Base-by-base conservation (phyloP, 2,329 filamentous ascomycete species). In the Phialophora chinensis region DNA sequence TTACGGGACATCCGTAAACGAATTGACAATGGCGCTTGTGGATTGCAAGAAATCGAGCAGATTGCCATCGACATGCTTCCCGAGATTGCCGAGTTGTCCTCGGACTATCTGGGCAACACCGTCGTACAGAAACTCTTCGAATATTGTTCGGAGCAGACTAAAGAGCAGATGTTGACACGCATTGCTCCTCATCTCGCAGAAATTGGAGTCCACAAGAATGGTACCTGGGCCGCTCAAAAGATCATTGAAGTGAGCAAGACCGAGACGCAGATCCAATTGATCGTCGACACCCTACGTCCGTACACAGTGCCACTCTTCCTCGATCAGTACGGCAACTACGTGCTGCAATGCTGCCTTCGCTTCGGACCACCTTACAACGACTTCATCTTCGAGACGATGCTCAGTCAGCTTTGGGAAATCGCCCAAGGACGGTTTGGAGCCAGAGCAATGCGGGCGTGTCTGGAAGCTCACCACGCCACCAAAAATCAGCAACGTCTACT, bases 81-180 rank as follows among this genome's bases (percentile, higher is more conserved):
- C 10, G 95, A 99, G 78, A 95, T 99, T 76, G 92, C 93, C 3
- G 95, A 99, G 79, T 84, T 99, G 27, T 87, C 95, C 2, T 97
- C 94, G 0, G 95, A 99, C 79, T 99, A 99, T 74, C 86, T 99
- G 35, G 95, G 95, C 73, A 99, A 99, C 81, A 99, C 95, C 0
- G 95, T 99, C n/a, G 94, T 99, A 20, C 95, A 99, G 81, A 99
- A 99, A 80, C 84, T 99, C 54, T 99, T 99, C 75, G 94, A 99
- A 78, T 92, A 92, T 80, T 98, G 95, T 81, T 95, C 92, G 0
- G 94, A 98, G 77, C 84, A 88, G 50, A 88, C 94, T 50, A 93
- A 96, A 73, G 93, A 97, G 77, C 90, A 91, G 64, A 98, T 99
- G 95, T 83, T 99, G 65, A 80, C 83, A 14, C 88, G 93, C 75